These are phyloP conservation scores for Myotisia sp. DNA, from an alignment of 2,329 filamentous ascomycete genomes.

Conservation along the genomic window DNA sequence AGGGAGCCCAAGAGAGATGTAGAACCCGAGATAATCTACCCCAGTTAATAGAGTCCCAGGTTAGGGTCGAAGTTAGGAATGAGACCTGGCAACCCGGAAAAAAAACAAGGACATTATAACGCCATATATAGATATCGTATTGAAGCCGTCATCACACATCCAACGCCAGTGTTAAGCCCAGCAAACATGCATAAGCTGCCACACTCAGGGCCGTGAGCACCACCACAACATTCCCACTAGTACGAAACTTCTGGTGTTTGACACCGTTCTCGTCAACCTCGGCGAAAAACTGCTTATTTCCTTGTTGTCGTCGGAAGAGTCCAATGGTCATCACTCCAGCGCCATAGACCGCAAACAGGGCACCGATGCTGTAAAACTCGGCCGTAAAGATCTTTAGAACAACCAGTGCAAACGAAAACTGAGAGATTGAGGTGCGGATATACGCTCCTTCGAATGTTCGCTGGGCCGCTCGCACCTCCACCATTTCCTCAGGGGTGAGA, in stretches of 20 bases:
- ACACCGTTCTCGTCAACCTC: conserved; percentile 44
- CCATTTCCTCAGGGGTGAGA: conserved; percentile 68
- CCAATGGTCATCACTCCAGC: conserved; percentile 70
- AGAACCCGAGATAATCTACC: no score
- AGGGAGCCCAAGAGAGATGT: no score
- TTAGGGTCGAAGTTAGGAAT: no score
- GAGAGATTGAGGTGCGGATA: conserved; percentile 80
- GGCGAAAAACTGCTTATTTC: conserved; percentile 81
- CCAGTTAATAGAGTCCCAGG: no score
- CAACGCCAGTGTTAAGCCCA: conserved; percentile 42
- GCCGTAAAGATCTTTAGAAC: conserved; percentile 93
- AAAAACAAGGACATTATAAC: no score
- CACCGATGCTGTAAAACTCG: conserved; percentile 95
- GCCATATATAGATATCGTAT: not conserved
- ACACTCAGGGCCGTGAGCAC: conserved; percentile 48
- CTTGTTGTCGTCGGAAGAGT: conserved; percentile 74
- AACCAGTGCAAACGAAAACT: conserved; percentile 89
- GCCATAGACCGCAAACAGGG: conserved; percentile 84
- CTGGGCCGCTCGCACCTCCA: conserved; percentile 88
- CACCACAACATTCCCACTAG: conserved; percentile 52
- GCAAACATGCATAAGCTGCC: conserved; percentile 46
- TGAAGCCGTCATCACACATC: conserved; percentile 6
- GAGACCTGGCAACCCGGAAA: no score
- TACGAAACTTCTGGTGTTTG: conserved; percentile 48
- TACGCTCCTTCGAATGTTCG: conserved; percentile 96